Evolutionary conservation across 345 rosid genomes (phyloP), one percentile per base, ranked within the genome.

Genomic region (Rhodamnia rubescens): DNA sequence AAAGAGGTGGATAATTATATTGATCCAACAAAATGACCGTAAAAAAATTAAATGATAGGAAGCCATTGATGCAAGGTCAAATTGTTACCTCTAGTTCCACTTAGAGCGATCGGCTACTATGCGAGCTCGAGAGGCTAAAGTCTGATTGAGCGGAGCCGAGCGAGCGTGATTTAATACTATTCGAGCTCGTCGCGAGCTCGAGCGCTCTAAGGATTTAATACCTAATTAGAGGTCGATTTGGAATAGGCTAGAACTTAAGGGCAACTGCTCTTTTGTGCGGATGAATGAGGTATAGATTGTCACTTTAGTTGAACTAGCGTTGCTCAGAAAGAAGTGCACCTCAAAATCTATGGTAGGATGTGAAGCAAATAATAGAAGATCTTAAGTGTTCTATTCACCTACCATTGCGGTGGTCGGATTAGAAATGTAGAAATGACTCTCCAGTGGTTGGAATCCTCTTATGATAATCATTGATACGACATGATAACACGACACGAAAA

Each of bases 361-460:
- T 1, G 12, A 57, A 26, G 32, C 15, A 5, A 57, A 57, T 57
- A 26, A 57, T 26, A 11, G 5, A 57, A 26, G n/a, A 26, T 26
- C n/a, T 14, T 27, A 57, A 26, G 27, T 0, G 3, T 11, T 6
- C 64, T 26, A 11, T 57, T 11, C 29, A 26, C 12, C 11, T 57
- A 26, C 32, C 16, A 0, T 0, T n/a, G 32, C 69, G 0, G 0
- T n/a, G 18, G 18, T 0, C n/a, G 54, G 54, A 5, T 52, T 52
- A 52, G 3, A 51, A 51, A 5, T 12, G 15, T 11, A 51, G 8
- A 51, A 51, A 2, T 51, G 3, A 42, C 44, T 57, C 61, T 26
- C 61, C 9, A 11, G 29, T 26, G 1, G 1, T 57, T 57, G 4
- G 29, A 57, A 57, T 24, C 3, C 15, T 6, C 61, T 13, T 36